Evolutionary conservation across 108 stramenopile species (phyloP).

Genomic region (Fragilariopsis cylindrus): DNA sequence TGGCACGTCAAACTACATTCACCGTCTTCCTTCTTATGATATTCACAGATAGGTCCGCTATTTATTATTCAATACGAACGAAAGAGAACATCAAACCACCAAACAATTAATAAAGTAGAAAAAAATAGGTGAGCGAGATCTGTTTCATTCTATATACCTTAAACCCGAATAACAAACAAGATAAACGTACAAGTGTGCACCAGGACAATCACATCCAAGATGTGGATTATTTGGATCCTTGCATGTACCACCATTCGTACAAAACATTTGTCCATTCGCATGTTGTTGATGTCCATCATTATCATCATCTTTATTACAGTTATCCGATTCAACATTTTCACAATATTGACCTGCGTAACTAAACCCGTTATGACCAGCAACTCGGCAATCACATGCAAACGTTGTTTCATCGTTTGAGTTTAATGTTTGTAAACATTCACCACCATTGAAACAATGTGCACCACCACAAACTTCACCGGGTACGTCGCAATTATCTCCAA

Average conservation of each 20-base stretch:
- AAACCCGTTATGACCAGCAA: not conserved
- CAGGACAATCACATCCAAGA: conserved; percentile 35
- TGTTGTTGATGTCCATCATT: not conserved
- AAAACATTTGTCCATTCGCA: conserved; percentile 36
- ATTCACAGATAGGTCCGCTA: conserved; percentile 46
- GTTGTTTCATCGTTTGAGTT: conserved; percentile 23
- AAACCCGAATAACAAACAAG: too few species aligned
- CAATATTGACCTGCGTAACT: conserved; percentile 35
- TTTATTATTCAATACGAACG: conserved; percentile 1
- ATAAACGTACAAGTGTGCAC: conserved; percentile 16
- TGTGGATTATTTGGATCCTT: conserved; percentile 12
- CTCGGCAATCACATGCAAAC: conserved; percentile 33
- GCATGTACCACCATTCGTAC: conserved; percentile 34
- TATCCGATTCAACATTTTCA: conserved; percentile 17
- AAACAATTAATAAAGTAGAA: not conserved
- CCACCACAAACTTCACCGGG: conserved; percentile 35
- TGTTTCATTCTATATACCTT: too few species aligned
- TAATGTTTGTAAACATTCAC: conserved; percentile 25
- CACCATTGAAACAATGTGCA: conserved; percentile 53
- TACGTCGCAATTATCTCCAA: conserved; percentile 43
- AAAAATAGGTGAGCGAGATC: not conserved
- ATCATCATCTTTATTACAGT: conserved; percentile 4
- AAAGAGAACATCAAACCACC: not conserved
- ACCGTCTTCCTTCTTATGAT: conserved; percentile 6
- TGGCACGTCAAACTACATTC: conserved; percentile 41